Evolutionary conservation across 257 asterid species (phyloP).

Genomic region (Salvia hispanica): DNA sequence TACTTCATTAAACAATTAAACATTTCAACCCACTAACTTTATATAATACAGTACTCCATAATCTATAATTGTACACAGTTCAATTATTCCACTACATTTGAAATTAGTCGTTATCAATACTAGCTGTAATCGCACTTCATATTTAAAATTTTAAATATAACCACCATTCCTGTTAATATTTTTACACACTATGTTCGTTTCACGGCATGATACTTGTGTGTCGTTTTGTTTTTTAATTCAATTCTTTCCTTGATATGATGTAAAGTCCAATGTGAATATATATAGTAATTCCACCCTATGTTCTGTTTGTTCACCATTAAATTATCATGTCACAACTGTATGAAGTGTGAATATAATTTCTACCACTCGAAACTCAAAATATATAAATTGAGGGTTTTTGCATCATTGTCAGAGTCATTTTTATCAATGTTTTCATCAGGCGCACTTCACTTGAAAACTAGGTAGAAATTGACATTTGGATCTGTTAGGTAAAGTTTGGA

Average conservation of each 20-base stretch:
- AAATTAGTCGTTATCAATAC: conserved; percentile 29
- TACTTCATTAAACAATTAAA: neutral
- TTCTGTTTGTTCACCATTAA: too few species aligned
- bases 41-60: conserved; percentile 1
- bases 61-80: neutral
- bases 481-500: too few species aligned
- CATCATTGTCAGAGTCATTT: too few species aligned
- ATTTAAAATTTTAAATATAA: neutral
- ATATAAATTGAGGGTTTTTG: too few species aligned
- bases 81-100: neutral
- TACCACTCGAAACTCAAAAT: too few species aligned
- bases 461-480: too few species aligned
- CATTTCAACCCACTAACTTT: neutral
- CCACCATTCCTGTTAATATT: neutral
- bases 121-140: conserved; percentile 40
- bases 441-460: too few species aligned
- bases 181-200: neutral
- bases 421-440: too few species aligned
- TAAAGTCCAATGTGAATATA: neutral
- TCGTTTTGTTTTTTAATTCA: neutral
- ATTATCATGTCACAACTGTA: too few species aligned
- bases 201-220: neutral
- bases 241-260: neutral
- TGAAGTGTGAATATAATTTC: too few species aligned
- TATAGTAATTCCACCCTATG: neutral